phyloP scores from a whole-genome alignment of 2,329 filamentous ascomycete genomes.

The Teratosphaeriaceae sp. region DNA sequence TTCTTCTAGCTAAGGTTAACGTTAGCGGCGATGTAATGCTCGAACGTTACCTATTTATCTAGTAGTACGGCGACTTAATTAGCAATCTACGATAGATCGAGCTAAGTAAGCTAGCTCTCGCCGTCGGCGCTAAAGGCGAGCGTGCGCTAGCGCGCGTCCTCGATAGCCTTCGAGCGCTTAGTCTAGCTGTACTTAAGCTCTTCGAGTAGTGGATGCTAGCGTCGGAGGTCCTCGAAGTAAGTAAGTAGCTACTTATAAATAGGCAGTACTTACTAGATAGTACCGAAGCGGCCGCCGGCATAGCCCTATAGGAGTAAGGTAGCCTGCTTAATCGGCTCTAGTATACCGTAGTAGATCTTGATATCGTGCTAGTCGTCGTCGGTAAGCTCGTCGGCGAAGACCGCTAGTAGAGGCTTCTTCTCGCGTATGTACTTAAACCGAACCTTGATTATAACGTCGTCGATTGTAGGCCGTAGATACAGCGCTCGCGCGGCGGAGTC shows the following conservation, averaged over 20 bases:
- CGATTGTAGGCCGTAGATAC: constrained; percentile 9
- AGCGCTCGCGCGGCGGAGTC: constrained; percentile 8
- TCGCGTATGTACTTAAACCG: not conserved
- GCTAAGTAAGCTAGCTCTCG: too few species aligned
- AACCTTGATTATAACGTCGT: constrained; percentile 7
- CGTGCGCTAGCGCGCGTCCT: too few species aligned
- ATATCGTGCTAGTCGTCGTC: constrained; percentile 1
- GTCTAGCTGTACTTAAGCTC: too few species aligned
- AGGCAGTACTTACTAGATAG: not conserved
- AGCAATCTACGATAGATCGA: too few species aligned
- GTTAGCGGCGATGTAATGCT: too few species aligned
- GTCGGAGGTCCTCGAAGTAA: not conserved
- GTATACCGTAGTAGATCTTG: not conserved
- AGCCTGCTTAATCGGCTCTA: not conserved
- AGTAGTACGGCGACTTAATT: too few species aligned
- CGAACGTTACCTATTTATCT: too few species aligned
- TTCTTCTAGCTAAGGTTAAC: too few species aligned
- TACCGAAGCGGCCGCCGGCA: not conserved
- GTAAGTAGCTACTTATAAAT: not conserved
- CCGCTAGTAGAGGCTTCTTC: not conserved
- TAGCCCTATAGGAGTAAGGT: not conserved
- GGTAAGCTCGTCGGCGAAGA: not conserved
- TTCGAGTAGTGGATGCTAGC: not conserved
- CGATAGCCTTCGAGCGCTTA: too few species aligned
- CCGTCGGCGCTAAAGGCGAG: too few species aligned